Evolutionary conservation across 768 basidiomycete genomes (phyloP).

Genomic region (Kwoniella botswanensis): DNA sequence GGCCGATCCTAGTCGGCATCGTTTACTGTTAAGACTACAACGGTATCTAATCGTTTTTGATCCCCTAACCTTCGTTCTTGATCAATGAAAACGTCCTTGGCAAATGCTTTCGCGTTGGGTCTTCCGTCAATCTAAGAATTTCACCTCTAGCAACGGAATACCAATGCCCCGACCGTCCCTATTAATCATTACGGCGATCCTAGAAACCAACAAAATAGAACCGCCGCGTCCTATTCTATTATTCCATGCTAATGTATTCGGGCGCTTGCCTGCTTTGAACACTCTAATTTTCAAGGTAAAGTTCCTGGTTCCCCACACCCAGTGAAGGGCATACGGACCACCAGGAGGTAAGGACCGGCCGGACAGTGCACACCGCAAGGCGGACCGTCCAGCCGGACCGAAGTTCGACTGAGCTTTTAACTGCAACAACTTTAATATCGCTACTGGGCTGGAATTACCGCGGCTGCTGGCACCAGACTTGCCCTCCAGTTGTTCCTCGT

Average conservation of each 20-base stretch:
- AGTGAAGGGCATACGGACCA: conserved; percentile 71
- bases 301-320: conserved; percentile 75
- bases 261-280: conserved; percentile 77
- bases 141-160: conserved; percentile 82
- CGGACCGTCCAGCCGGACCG: conserved; percentile 66
- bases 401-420: too few relatives aligned
- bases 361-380: conserved; percentile 70
- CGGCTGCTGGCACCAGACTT: conserved; percentile 37
- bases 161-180: conserved; percentile 81
- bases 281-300: conserved; percentile 83
- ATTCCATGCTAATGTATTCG: conserved; percentile 82
- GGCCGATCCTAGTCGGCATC: conserved; percentile 79
- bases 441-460: too few relatives aligned
- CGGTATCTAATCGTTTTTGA: conserved; percentile 82
- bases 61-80: conserved; percentile 84
- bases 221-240: conserved; percentile 78
- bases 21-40: conserved; percentile 85
- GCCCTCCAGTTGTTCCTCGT: too few relatives aligned
- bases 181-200: conserved; percentile 78
- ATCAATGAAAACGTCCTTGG: conserved; percentile 78
- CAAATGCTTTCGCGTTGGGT: conserved; percentile 82
- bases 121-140: conserved; percentile 83
- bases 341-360: conserved; percentile 72
- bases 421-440: too few relatives aligned
- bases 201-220: conserved; percentile 84